phyloP scores from a whole-genome alignment of 768 basidiomycete genomes.

The Amanita polypyramis region DNA sequence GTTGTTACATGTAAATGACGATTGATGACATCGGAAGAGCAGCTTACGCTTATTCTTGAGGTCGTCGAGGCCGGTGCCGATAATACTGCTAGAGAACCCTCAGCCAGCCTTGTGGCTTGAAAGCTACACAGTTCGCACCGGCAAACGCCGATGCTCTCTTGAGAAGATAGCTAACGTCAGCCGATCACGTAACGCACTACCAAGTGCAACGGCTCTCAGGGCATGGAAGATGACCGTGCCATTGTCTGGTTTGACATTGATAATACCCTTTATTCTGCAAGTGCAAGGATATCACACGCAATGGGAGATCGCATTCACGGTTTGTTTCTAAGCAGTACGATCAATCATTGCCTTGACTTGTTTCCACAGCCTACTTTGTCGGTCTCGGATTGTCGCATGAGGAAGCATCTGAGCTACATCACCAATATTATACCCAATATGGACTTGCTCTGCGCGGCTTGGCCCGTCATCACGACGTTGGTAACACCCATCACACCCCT shows the following conservation, averaged over 20 bases:
- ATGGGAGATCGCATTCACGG: slow-evolving; percentile 79
- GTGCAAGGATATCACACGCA: slow-evolving; percentile 59
- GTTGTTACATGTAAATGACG: slow-evolving; percentile 12
- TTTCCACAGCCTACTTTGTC: slow-evolving; percentile 62
- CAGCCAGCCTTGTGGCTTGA: slow-evolving; percentile 28
- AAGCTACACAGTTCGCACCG: slow-evolving; percentile 33
- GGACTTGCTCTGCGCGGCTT: slow-evolving; percentile 78
- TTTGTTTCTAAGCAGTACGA: slow-evolving; percentile 13
- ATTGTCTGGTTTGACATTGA: slow-evolving; percentile 82
- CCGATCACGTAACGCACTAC: slow-evolving; percentile 6
- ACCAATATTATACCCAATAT: slow-evolving; percentile 68
- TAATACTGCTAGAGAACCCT: slow-evolving; percentile 25
- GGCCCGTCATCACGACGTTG: slow-evolving; percentile 64
- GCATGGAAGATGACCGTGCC: slow-evolving; percentile 36
- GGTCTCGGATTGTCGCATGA: slow-evolving; percentile 55
- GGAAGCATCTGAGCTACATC: slow-evolving; percentile 60
- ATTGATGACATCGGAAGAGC: slow-evolving; percentile 9
- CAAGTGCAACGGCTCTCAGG: neutral
- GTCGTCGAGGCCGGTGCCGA: slow-evolving; percentile 41
- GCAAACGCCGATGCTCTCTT: slow-evolving; percentile 23
- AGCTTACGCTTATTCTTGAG: slow-evolving; percentile 38
- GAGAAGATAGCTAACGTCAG: slow-evolving; percentile 16
- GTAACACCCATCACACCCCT: slow-evolving; percentile 27
- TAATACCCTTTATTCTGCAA: slow-evolving; percentile 79
- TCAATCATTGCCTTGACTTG: neutral